Evolutionary conservation across 2,329 filamentous ascomycete genomes (phyloP), one percentile per base, ranked within the genome.

Genomic region (Neurospora sp.): DNA sequence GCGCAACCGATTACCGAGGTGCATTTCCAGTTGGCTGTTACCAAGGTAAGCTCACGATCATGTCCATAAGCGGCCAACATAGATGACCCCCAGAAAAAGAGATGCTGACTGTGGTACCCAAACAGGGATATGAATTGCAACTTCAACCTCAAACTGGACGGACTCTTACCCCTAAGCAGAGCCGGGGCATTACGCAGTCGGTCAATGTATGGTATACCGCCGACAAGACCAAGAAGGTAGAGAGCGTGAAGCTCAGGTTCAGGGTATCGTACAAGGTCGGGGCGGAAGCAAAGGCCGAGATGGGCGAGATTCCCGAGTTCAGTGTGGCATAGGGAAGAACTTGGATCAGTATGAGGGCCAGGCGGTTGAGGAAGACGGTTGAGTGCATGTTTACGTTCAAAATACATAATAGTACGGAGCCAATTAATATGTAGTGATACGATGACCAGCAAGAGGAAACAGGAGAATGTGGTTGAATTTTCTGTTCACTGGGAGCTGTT

Each of bases 1-100:
- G 81, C 86, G 1, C 86, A 91, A 75, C 86, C 88, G 0, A 86
- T 99, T 28, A 86, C 87, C 3, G 91, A 96, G 73, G 83, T 99
- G 38, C 93, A 95, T 70, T 97, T 97, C 77, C 92, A 97, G 79
- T 85, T 97, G 46, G 96, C 96, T 3, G 95, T 97, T 38, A 96
- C 95, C 71, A 98, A 95, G 87, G 94, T 96, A 82, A 74, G 80
- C 73, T 38, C 17, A 23, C 39, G 38, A 10, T 6, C 37, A 15
- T 36, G 23, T 12, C 12, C 23, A 8, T 17, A 17, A 28, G 43
- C 19, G 12, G 12, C 33, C 33, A 36, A 36, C 33, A 36, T 36
- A 36, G 6, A 36, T 36, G 33, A 33, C 28, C 28, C 28, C 5
- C 28, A 33, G 28, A 36, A 12, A 28, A 19, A 23, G 38, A 67